Evolutionary conservation across 768 basidiomycete species (phyloP).

Genomic region (Jaapia argillacea): DNA sequence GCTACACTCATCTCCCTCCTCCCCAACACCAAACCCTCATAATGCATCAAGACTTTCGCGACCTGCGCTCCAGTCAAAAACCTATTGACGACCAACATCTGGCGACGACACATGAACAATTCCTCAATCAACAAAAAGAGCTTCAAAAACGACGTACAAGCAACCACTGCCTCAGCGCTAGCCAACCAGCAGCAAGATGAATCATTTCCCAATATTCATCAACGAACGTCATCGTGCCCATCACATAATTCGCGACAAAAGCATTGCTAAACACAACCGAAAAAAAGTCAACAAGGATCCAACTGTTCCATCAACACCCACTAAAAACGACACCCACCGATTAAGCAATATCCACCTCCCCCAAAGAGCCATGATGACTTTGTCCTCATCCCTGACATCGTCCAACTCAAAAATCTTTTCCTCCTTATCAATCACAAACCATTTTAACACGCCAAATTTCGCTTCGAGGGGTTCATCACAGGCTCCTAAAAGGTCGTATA

Average conservation of each 20-base stretch:
- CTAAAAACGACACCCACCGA: conserved; percentile 39
- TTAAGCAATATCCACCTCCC: conserved; percentile 62
- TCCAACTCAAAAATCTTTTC: conserved; percentile 70
- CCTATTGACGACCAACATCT: conserved; percentile 46
- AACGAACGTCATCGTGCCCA: conserved; percentile 45
- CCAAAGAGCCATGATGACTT: conserved; percentile 75
- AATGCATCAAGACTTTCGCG: conserved; percentile 38
- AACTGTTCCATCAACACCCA: too few relatives aligned
- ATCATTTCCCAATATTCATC: conserved; percentile 58
- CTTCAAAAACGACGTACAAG: conserved; percentile 29
- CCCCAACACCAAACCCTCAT: conserved; percentile 24
- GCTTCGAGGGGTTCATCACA: conserved; percentile 37
- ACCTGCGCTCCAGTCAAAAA: conserved; percentile 44
- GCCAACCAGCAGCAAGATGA: conserved; percentile 58
- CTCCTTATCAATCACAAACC: conserved; percentile 62
- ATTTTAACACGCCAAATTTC: conserved; percentile 58
- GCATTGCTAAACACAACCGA: conserved; percentile 24
- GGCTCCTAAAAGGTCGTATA: conserved; percentile 56
- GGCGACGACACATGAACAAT: background rate
- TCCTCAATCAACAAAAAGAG: background rate
- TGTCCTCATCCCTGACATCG: conserved; percentile 64
- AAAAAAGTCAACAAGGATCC: background rate
- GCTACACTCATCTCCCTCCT: background rate
- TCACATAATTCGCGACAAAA: conserved; percentile 46
- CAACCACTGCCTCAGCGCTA: conserved; percentile 51